Base-by-base conservation (phyloP, 164 flowering plant genomes). In the Tetracentron sinense region DNA sequence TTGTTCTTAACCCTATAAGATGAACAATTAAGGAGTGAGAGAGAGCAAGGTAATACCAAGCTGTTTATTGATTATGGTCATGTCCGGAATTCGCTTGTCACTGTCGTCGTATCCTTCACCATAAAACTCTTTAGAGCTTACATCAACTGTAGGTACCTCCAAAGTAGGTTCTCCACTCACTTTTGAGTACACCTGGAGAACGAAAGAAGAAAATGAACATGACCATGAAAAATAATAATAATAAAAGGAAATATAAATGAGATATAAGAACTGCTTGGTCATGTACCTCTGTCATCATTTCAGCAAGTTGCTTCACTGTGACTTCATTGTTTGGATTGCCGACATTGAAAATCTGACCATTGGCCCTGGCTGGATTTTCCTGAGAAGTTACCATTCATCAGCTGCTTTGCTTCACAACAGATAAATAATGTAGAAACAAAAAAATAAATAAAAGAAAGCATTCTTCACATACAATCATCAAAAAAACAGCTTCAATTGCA, bases 401-500 rank as follows among this genome's bases (percentile, higher is more conserved):
- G n/a, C n/a, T n/a, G n/a, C n/a, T n/a, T n/a, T n/a, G n/a, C n/a
- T n/a, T n/a, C n/a, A n/a, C n/a, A n/a, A n/a, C n/a, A n/a, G n/a
- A n/a, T n/a, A n/a, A n/a, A 20, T 38, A 50, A 25, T 26, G 20
- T 54, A 22, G 38, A 26, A 54, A 52, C 1, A 54, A 25, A 53
- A 21, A 63, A 0, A 26, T 2, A 21, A 23, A 50, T 19, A 11
- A 25, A 3, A 57, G 17, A n/a, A 25, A 63, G 7, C 25, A 19
- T 1, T 19, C 26, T 51, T 23, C 15, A 68, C 76, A 31, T 68
- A 83, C 87, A 72, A 83, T 83, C 87, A 83, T 83, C 73, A 83
- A 64, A 0, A 69, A 61, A 26, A 83, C 83, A 64, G 87, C 87
- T 70, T 83, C 83, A 72, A 83, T 83, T 8, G 87, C 87, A 75